These are phyloP conservation scores for Cyclanthera cordifolia DNA, from an alignment of 306 rosid genomes.

Conservation along the genomic window DNA sequence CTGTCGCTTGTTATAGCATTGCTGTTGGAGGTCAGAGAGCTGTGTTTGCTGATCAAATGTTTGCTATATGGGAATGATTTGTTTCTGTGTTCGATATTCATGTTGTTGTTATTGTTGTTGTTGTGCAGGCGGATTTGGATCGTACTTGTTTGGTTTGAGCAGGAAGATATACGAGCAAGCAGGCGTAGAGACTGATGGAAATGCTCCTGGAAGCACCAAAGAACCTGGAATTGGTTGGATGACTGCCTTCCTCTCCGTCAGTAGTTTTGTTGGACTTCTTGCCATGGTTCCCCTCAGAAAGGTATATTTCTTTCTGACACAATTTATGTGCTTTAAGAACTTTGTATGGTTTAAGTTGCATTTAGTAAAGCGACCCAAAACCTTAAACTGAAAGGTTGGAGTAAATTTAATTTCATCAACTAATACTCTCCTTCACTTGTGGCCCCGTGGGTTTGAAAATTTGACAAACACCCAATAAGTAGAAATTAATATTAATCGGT, in stretches of 20 bases:
- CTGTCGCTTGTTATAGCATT: constrained; percentile 93
- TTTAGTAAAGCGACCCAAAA: too few relatives aligned
- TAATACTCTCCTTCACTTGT: too few relatives aligned
- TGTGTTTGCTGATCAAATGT: constrained; percentile 5
- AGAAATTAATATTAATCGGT: too few relatives aligned
- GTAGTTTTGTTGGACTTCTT: constrained; percentile 80
- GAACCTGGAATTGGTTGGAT: constrained; percentile 93
- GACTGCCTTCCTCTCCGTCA: constrained; percentile 80
- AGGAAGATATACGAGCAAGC: constrained; percentile 72
- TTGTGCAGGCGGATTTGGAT: constrained; percentile 85
- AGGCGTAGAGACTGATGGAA: constrained; percentile 67
- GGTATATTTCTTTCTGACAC: constrained; percentile 28
- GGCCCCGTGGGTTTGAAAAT: too few relatives aligned
- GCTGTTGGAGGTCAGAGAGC: constrained; percentile 66
- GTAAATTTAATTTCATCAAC: too few relatives aligned
- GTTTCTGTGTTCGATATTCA: neutral
- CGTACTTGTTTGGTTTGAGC: constrained; percentile 78
- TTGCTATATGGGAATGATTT: neutral
- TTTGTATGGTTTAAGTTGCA: neutral
- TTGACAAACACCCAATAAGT: too few relatives aligned
- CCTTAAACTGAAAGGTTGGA: too few relatives aligned
- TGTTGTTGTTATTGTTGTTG: neutral
- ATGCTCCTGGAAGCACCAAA: constrained; percentile 62
- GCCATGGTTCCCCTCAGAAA: constrained; percentile 92
- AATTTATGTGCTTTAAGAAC: neutral